Base-by-base conservation (phyloP, 2,329 filamentous ascomycete species). In the Torrubiella hemipterigena region DNA sequence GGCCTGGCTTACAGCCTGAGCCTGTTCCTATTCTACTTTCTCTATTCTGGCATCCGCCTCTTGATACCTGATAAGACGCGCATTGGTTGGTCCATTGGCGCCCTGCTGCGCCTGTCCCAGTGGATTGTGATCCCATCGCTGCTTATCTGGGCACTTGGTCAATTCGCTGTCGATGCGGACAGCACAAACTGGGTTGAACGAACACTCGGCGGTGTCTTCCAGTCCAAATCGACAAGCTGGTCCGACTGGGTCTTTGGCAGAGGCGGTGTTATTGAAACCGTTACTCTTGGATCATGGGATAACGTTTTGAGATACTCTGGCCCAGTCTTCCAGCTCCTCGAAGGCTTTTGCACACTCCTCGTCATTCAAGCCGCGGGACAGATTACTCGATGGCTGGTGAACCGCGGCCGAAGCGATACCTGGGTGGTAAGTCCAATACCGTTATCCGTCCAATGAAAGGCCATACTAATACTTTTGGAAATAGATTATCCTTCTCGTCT, bases 321-420 rank as follows among this genome's bases (percentile, higher is more conserved):
- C 4, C 91, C 91, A 0, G 71, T 93, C 31, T 98, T 96, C 61
- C 91, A 98, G 59, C 66, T 98, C 7, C 74, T 82, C 31, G 91
- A 98, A 56, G 91, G 91, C 6, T 98, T 98, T 60, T 96, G 91
- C 65, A 96, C 85, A 49, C 62, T 98, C 45, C 63, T 96, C 34
- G 87, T 96, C 41, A 96, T 98, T 35, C 91, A 98, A 57, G 85
- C 87, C 13, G 80, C 83, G 11, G 91, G 91, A 1, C 89, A 95
- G 54, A 86, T 96, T 42, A 93, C 91, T 14, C 73, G 84, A 54
- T 96, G 86, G 79, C 71, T 96, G 18, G 89, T 96, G 33, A 96
- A 96, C 58, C 69, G 82, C 47, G 86, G 89, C 47, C 76, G 85
- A 48, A 93, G 87, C 48, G 91, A 98, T 59, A 93, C 79, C 39